phyloP scores from a whole-genome alignment of 2,329 filamentous ascomycete species.

The Stemphylium vesicarium region DNA sequence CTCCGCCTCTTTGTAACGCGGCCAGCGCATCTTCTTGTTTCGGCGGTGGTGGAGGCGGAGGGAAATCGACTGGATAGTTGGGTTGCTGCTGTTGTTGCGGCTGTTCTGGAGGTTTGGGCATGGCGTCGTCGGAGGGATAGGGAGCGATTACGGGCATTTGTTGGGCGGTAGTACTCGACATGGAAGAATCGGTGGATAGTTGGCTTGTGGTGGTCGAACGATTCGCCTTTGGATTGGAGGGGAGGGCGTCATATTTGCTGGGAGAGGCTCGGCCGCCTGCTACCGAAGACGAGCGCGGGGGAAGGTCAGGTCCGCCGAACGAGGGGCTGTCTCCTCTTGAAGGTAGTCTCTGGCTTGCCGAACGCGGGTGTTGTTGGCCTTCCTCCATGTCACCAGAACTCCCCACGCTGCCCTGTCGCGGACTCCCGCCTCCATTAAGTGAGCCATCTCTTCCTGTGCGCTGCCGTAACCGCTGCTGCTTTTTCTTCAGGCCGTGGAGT shows the following conservation, averaged over 20 bases:
- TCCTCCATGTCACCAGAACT: constrained; percentile 47
- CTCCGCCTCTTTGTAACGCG: constrained; percentile 87
- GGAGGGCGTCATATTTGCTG: constrained; percentile 50
- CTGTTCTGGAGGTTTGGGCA: constrained; percentile 48
- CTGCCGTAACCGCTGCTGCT: constrained; percentile 83
- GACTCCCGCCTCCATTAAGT: constrained; percentile 46
- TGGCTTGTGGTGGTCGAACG: constrained; percentile 43
- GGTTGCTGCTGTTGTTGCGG: constrained; percentile 35
- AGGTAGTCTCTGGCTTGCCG: constrained; percentile 51
- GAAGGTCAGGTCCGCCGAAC: constrained; percentile 51
- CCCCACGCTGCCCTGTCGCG: constrained; percentile 47
- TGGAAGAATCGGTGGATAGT: constrained; percentile 59
- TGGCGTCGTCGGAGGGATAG: constrained; percentile 68
- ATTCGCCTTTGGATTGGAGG: constrained; percentile 41
- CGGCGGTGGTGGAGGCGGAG: constrained; percentile 79
- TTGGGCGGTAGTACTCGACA: constrained; percentile 79
- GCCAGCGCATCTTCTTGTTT: constrained; percentile 89
- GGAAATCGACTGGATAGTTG: constrained; percentile 61
- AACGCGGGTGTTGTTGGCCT: constrained; percentile 47
- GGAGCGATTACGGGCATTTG: constrained; percentile 76
- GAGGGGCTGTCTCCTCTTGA: constrained; percentile 52
- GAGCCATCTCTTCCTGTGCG: constrained; percentile 59
- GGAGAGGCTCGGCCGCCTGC: constrained; percentile 55
- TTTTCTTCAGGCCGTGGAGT: constrained; percentile 93
- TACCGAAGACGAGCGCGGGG: constrained; percentile 56